Evolutionary conservation across 805 yeast genomes (phyloP).

Genomic region (Suhomyces sp.): DNA sequence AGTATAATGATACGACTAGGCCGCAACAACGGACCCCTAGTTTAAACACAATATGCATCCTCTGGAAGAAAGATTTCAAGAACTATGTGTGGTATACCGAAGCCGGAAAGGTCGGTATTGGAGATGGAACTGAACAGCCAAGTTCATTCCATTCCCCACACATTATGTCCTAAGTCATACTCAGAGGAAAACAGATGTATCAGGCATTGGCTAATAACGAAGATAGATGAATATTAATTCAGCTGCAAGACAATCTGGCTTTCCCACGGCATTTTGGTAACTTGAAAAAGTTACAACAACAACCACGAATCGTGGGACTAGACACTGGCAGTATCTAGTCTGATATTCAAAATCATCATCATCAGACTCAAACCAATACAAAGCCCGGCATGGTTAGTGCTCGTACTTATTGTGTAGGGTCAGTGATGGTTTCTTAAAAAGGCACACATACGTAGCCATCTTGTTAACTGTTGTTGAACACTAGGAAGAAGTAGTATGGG

Average conservation of each 20-base stretch:
- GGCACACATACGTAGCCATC: constrained; percentile 36
- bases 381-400: neutral
- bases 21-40: too few relatives aligned
- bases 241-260: constrained; percentile 43
- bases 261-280: constrained; percentile 32
- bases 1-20: too few relatives aligned
- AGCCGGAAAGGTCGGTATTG: constrained; percentile 25
- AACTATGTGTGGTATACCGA: constrained; percentile 12
- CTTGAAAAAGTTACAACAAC: neutral
- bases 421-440: constrained; percentile 3
- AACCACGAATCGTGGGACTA: neutral
- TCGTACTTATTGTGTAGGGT: constrained; percentile 4
- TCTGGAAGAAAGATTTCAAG: constrained; percentile 5
- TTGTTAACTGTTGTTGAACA: constrained; percentile 10
- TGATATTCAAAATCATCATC: constrained; percentile 2
- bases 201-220: constrained; percentile 41
- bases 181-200: constrained; percentile 45
- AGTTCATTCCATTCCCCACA: constrained; percentile 36
- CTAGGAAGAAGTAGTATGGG: too few relatives aligned
- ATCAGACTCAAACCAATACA: constrained; percentile 4
- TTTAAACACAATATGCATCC: constrained; percentile 10
- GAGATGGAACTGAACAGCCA: constrained; percentile 40
- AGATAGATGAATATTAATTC: constrained; percentile 23
- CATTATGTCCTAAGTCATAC: constrained; percentile 17
- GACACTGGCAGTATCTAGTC: too few relatives aligned